A percentile compares a stretch with the other conserved stretches of the same genome.
Evolutionary conservation across 2,329 filamentous ascomycete species (phyloP).

Genomic region (Aspergillus hortae): DNA sequence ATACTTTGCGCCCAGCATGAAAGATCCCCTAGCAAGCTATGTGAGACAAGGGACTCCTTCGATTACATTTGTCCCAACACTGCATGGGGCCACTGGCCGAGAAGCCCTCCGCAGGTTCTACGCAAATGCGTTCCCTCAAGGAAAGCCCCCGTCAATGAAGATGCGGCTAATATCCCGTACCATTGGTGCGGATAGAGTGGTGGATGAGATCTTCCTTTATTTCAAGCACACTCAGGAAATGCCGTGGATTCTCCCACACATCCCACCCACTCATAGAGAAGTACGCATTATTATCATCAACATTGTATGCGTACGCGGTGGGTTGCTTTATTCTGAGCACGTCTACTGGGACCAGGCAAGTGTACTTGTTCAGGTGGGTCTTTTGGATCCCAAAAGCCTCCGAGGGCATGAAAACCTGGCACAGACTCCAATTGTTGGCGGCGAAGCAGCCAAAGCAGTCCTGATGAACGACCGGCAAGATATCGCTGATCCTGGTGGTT

Average conservation of each 20-base stretch:
- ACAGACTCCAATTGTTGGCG: neutral
- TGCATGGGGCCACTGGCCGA: neutral
- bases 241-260: slow-evolving; percentile 5
- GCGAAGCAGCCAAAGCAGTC: neutral
- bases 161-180: slow-evolving; percentile 4
- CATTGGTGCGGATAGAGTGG: slow-evolving; percentile 1
- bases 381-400: neutral
- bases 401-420: slow-evolving; percentile 28
- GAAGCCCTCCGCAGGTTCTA: neutral
- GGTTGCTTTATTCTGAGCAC: slow-evolving; percentile 1
- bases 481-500: neutral
- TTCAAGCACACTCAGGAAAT: slow-evolving; percentile 5
- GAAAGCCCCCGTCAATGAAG: neutral
- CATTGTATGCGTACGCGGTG: neutral
- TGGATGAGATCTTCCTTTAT: slow-evolving; percentile 4
- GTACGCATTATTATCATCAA: slow-evolving; percentile 1
- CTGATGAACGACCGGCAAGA: neutral
- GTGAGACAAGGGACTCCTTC: neutral
- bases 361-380: slow-evolving; percentile 5
- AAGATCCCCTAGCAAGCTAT: neutral
- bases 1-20: neutral
- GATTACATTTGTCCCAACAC: neutral
- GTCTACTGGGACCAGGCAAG: slow-evolving; percentile 9
- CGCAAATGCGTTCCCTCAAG: neutral
- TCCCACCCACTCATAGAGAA: slow-evolving; percentile 1